Base-by-base conservation (phyloP, 805 yeast species). In the Wickerhamiella cacticola region DNA sequence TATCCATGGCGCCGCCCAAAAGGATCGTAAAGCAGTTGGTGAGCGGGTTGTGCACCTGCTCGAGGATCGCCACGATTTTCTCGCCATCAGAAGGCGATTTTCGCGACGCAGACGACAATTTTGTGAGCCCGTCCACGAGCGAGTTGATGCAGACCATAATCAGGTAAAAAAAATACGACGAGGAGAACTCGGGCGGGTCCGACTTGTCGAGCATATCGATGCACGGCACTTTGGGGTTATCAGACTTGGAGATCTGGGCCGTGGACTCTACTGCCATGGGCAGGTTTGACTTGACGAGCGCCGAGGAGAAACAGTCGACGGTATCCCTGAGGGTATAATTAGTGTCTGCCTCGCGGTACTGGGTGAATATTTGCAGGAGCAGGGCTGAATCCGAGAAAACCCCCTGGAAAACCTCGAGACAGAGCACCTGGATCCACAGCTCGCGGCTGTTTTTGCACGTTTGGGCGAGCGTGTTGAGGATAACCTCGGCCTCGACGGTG, bases 171-270 rank as follows among this genome's bases (percentile, higher is more conserved):
- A 76, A 62, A 50, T 92, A 88, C 0, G 80, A 72, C 5, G 68
- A 68, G 1, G 92, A 83, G 1, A 72, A 65, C 1, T 68, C 57
- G 0, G 96, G 96, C 0, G 95, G 79, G 23, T 83, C 94, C 0
- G 67, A 55, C 57, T 87, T 87, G 59, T 89, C 97, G 21, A 92
- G 69, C 46, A 80, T 74, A 48, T 89, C 96, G 25, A 88, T 68
- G 49, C 78, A 72, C 12, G 78, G 66, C 0, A 79, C 68, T 54
- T 49, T 48, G 42, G 48, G 36, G 28, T 25, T 26, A 52, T 49
- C 9, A 40, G 43, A 12, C 55, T 58, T 19, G 47, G 51, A 13
- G 34, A 45, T 45, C 21, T 8, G 7, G 15, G 9, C 15, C 3
- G 36, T 9, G 4, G 41, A 8, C 4, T 29, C 26, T 3, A 28